Percentiles rank a stretch among this genome's conserved stretches.
Conservation (phyloP, 257 asterid species). For the Primulina huaijiensis region DNA sequence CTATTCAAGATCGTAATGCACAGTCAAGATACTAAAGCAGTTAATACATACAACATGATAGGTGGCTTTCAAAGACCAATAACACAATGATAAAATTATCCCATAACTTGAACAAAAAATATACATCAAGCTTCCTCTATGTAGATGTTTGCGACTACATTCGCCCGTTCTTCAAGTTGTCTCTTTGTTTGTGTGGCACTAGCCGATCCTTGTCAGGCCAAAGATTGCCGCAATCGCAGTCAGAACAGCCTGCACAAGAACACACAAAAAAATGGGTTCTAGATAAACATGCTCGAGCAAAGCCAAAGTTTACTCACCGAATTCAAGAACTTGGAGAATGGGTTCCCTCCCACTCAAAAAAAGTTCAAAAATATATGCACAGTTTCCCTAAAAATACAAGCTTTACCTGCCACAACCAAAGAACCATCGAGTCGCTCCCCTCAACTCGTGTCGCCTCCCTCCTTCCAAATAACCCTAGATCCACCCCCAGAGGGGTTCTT, state of each 20-base stretch:
- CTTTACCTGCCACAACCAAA: too few relatives aligned
- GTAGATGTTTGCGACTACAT: background rate
- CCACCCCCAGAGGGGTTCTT: background rate
- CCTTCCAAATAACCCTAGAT: background rate
- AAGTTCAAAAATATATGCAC: too few relatives aligned
- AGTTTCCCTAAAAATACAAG: too few relatives aligned
- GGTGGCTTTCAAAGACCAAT: slow-evolving; percentile 4
- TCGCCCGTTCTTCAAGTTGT: background rate
- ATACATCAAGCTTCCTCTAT: slow-evolving; percentile 12
- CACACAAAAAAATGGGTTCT: background rate
- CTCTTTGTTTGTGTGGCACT: slow-evolving; percentile 21
- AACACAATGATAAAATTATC: slow-evolving; percentile 1
- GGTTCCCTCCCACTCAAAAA: background rate
- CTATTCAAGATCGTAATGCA: background rate
- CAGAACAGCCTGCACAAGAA: slow-evolving; percentile 59
- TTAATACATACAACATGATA: background rate
- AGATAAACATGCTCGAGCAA: background rate
- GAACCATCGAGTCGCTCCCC: too few relatives aligned
- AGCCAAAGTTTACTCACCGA: background rate
- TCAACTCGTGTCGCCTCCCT: background rate
- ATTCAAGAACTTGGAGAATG: background rate
- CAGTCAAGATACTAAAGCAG: background rate
- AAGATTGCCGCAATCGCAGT: slow-evolving; percentile 55
- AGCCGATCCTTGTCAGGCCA: slow-evolving; percentile 53
- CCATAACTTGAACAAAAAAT: slow-evolving; percentile 4